Percentiles rank a stretch among this genome's conserved stretches.
phyloP scores from a whole-genome alignment of 352 stramenopile species.

The Phytopythium sindhum region DNA sequence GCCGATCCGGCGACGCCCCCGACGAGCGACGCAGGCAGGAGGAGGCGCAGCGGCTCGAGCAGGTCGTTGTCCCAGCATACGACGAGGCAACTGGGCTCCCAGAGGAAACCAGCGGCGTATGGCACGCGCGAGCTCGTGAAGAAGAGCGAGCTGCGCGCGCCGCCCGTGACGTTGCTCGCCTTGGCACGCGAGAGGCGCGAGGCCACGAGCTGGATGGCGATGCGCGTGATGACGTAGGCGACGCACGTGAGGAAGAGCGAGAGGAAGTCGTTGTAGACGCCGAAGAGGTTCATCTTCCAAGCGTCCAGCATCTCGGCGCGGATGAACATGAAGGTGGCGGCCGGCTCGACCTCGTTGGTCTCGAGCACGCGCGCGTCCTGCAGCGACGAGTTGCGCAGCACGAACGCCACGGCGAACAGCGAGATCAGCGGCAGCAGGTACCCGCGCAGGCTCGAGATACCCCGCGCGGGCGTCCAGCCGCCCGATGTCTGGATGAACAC shows the following conservation, averaged over 20 bases:
- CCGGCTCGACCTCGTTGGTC: conserved; percentile 46
- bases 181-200: conserved; percentile 19
- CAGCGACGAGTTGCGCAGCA: conserved; percentile 29
- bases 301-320: conserved; percentile 46
- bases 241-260: conserved; percentile 36
- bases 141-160: conserved; percentile 26
- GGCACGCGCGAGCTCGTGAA: conserved; percentile 40
- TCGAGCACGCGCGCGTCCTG: conserved; percentile 47
- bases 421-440: conserved; percentile 34
- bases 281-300: conserved; percentile 60
- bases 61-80: conserved; percentile 54
- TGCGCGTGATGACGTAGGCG: conserved; percentile 29
- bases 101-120: conserved; percentile 42
- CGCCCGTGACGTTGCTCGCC: not conserved
- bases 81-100: conserved; percentile 50
- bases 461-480: conserved; percentile 42
- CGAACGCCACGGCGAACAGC: conserved; percentile 32
- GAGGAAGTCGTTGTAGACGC: conserved; percentile 47
- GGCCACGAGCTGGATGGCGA: conserved; percentile 20
- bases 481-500: conserved; percentile 48
- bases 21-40: conserved; percentile 13
- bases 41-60: conserved; percentile 24
- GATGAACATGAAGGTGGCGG: conserved; percentile 53
- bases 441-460: conserved; percentile 37
- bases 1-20: not conserved